Base-by-base conservation (phyloP, 345 rosid genomes). In the Brassica juncea region DNA sequence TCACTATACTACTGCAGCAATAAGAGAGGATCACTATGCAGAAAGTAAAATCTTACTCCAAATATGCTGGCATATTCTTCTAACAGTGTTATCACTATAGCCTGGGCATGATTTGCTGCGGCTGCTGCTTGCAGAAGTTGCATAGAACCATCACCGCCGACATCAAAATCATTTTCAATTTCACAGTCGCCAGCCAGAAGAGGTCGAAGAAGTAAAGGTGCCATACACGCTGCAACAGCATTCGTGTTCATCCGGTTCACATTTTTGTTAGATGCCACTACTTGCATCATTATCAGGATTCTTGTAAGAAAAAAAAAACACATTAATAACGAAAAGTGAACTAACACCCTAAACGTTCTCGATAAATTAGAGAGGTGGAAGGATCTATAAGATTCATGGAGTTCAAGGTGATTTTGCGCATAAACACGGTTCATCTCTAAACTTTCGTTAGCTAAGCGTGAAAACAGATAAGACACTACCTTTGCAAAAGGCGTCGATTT, bases 191-290 rank as follows among this genome's bases (percentile, higher is more conserved):
- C 99, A 44, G 93, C 85, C 60, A 95, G 86, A 84, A 95, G 99
- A 67, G 99, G 99, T 7, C 98, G 94, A 77, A 95, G 97, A 84
- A 93, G 97, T 84, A 95, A 87, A 72, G 99, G 99, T 71, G 98
- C 99, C 99, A 93, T 95, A 87, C 99, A 93, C 81, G 99, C 99
- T 28, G 99, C 98, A 69, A 95, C 99, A 27, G 99, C 99, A 58
- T 97, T 90, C 78, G 90, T 71, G 89, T 97, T 95, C 99, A 95
- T 95, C 81, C 91, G 87, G 84, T 93, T 95, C 79, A 75, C 89
- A 68, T 72, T 75, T 88, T 88, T 93, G 78, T 87, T 84, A 74
- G 93, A 87, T 84, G 99, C 92, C 78, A 93, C 86, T 69, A 68
- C 72, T 88, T 88, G 94, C 99, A 95, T 95, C 99, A 95, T 93